These are phyloP conservation scores for Aspergillus sp. DNA, from an alignment of 2,329 filamentous ascomycete genomes.

Conservation along the genomic window DNA sequence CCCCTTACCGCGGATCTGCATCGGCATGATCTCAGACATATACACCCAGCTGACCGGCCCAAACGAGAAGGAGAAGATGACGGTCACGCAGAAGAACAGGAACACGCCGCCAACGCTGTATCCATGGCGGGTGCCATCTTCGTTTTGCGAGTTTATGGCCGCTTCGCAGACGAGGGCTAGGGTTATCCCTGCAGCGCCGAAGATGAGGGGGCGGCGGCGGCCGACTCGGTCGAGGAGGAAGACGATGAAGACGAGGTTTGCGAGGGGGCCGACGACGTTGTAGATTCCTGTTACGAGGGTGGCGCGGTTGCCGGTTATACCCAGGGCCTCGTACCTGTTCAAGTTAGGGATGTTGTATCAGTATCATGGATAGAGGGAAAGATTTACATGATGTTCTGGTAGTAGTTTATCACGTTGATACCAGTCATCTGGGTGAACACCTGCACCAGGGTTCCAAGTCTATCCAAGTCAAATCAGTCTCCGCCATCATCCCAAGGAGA, in stretches of 20 bases:
- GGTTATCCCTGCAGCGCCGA: slow-evolving; percentile 55
- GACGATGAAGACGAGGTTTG: slow-evolving; percentile 51
- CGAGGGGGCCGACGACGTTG: slow-evolving; percentile 55
- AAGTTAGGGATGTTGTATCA: too few relatives aligned
- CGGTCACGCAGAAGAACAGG: slow-evolving; percentile 64
- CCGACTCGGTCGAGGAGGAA: slow-evolving; percentile 57
- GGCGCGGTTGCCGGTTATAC: slow-evolving; percentile 55
- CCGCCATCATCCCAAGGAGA: too few relatives aligned
- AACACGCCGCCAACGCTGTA: slow-evolving; percentile 63
- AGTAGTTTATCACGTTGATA: slow-evolving; percentile 31
- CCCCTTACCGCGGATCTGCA: slow-evolving; percentile 62
- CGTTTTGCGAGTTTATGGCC: slow-evolving; percentile 54
- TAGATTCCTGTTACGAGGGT: slow-evolving; percentile 61
- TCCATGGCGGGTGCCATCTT: slow-evolving; percentile 41
- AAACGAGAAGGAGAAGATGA: slow-evolving; percentile 61
- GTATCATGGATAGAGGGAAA: too few relatives aligned
- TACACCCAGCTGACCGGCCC: slow-evolving; percentile 56
- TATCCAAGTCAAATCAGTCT: neutral
- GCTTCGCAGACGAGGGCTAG: slow-evolving; percentile 62
- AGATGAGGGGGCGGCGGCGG: slow-evolving; percentile 53
- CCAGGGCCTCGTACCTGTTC: slow-evolving; percentile 42
- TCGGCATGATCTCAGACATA: slow-evolving; percentile 65
- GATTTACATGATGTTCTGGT: slow-evolving; percentile 37
- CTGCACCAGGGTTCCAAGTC: slow-evolving; percentile 61
- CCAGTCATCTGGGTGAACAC: slow-evolving; percentile 59